These are phyloP conservation scores for Trametes villosa DNA, from an alignment of 768 basidiomycete species.

Conservation along the genomic window DNA sequence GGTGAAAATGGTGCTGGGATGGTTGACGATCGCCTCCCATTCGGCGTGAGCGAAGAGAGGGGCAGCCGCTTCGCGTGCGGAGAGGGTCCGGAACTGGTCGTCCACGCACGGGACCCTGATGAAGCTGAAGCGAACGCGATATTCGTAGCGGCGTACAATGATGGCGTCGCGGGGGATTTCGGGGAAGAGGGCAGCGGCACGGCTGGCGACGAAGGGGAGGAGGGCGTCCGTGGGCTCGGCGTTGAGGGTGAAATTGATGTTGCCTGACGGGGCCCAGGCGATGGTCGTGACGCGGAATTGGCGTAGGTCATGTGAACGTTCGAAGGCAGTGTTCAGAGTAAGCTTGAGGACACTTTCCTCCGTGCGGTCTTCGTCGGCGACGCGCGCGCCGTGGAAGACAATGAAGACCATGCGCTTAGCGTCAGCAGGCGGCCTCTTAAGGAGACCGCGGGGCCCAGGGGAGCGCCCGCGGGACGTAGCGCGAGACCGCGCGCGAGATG, in stretches of 20 bases:
- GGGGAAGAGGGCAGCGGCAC: neutral
- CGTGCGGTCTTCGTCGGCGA: no score
- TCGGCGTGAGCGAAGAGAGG: neutral
- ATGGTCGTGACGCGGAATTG: neutral
- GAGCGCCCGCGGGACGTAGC: no score
- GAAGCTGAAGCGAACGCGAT: neutral
- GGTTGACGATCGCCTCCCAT: neutral
- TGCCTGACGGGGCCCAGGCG: neutral
- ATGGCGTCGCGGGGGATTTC: neutral
- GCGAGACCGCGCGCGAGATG: no score
- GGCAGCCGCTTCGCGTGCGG: neutral
- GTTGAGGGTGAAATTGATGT: neutral
- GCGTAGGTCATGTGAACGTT: neutral
- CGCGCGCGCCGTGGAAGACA: no score
- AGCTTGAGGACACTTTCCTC: neutral
- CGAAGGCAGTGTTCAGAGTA: neutral
- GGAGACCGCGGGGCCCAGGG: no score
- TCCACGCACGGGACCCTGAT: neutral
- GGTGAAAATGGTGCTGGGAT: neutral
- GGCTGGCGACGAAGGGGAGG: neutral
- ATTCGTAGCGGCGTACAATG: neutral
- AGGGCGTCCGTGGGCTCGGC: neutral
- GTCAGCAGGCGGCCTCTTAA: no score
- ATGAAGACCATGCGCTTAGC: no score
- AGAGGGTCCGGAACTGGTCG: neutral